These are phyloP conservation scores for Monilinia vaccinii-corymbosi DNA, from an alignment of 2,329 filamentous ascomycete species.

Conservation along the genomic window DNA sequence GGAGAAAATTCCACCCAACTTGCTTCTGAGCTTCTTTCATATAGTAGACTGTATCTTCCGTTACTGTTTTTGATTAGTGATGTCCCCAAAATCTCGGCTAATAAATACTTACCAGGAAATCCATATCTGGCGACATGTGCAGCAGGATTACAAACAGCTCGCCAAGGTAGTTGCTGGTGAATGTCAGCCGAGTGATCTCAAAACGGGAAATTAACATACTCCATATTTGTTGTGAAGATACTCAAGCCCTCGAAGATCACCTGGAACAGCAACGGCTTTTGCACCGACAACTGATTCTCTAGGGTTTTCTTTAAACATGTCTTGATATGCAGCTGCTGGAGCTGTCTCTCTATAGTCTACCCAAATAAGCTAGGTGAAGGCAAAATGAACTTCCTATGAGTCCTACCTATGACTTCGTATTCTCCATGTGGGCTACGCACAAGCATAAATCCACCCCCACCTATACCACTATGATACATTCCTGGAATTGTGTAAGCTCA, in stretches of 20 bases:
- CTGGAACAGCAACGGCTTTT: conserved; percentile 61
- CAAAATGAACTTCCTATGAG: neutral
- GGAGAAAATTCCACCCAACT: conserved; percentile 49
- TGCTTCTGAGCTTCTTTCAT: conserved; percentile 45
- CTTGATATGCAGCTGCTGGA: conserved; percentile 67
- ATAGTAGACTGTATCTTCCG: conserved; percentile 63
- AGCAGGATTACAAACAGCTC: conserved; percentile 62
- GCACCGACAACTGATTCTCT: conserved; percentile 62
- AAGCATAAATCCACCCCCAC: conserved; percentile 85
- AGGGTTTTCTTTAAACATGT: conserved; percentile 75
- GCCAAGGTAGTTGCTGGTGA: conserved; percentile 53
- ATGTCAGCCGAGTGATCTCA: neutral
- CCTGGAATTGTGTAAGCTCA: conserved; percentile 29
- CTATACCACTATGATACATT: conserved; percentile 76
- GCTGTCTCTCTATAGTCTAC: conserved; percentile 80
- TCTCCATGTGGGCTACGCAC: conserved; percentile 62
- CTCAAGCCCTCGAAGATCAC: conserved; percentile 70
- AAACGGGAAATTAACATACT: conserved; percentile 28
- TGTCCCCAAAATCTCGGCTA: conserved; percentile 9
- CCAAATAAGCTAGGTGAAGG: neutral
- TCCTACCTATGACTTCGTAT: conserved; percentile 60
- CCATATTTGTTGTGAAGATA: conserved; percentile 68
- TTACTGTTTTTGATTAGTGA: conserved; percentile 38
- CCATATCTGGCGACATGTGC: conserved; percentile 65
- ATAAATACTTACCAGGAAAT: conserved; percentile 38